These are phyloP conservation scores for Aphanomyces cochlioides DNA, from an alignment of 352 stramenopile genomes.

Conservation along the genomic window DNA sequence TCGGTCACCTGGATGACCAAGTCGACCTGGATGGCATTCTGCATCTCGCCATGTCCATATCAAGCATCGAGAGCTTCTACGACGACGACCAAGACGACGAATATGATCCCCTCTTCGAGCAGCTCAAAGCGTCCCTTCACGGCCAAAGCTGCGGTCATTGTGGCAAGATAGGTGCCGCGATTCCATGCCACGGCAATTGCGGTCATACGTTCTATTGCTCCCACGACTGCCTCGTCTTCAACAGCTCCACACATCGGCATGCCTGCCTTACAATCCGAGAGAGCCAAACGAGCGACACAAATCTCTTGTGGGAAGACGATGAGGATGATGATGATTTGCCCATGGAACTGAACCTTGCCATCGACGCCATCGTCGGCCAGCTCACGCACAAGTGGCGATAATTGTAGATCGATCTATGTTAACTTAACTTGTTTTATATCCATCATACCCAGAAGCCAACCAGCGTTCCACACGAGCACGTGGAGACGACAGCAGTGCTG, in stretches of 20 bases:
- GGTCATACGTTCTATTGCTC: constrained; percentile 2
- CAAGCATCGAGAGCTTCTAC: background rate
- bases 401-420: background rate
- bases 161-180: background rate
- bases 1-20: no score
- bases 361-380: constrained; percentile 6
- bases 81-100: background rate
- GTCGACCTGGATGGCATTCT: background rate
- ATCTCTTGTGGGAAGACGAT: background rate
- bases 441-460: constrained; percentile 9
- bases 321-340: background rate
- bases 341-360: background rate
- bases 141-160: background rate
- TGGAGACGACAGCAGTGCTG: background rate
- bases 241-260: constrained; percentile 2
- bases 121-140: constrained; percentile 1
- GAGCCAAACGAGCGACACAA: background rate
- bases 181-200: constrained; percentile 6
- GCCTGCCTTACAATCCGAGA: background rate
- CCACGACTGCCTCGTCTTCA: constrained; percentile 5
- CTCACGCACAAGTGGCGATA: background rate
- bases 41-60: background rate
- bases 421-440: background rate
- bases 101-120: background rate
- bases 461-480: constrained; percentile 3